Base-by-base conservation (phyloP, 108 stramenopile genomes). In the Cyclotella distinguenda region DNA sequence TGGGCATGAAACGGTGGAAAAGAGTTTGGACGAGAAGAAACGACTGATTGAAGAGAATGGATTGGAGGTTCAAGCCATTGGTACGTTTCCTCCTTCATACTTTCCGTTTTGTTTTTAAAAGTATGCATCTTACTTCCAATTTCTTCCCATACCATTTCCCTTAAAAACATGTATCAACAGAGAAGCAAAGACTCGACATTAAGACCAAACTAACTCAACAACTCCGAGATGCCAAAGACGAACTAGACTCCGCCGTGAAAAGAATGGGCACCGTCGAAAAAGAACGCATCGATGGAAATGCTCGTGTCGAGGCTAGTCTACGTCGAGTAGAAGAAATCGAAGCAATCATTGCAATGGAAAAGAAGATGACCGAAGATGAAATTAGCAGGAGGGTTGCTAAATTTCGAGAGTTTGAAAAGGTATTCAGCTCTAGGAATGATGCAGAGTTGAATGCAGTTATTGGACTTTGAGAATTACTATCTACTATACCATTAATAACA, bases 221-320 rank as follows among this genome's bases (percentile, higher is more conserved):
- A 13, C 44, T 89, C 13, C 60, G 77, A n/a, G 43, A 48, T 10
- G 56, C 72, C 19, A 47, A 78, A 21, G 69, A 60, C 11, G 69
- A 85, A 42, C 40, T 84, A 38, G 72, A 82, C 15, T 52, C 51
- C 6, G 72, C 82, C 16, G 50, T 64, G 21, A 68, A 86, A 10
- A 53, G 80, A 42, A 66, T 95, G 33, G 55, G 89, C 18, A 30
- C 58, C 15, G 90, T 91, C 5, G 95, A 95, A 57, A 80, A 85
- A 53, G 86, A 89, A 63, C 76, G 85, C 18, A 72, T 85, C 0
- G 91, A 93, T 32, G 88, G 86, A 19, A 85, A 86, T 77, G 73
- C 88, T 31, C 58, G 78, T 2, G 74, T 93, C 45, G 86, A 93
- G 59, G 78, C 77, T 15, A 77, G 80, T n/a, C 85, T 91, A 54